These are phyloP conservation scores for Penicillium sp. DNA, from an alignment of 2,329 filamentous ascomycete species.

Conservation along the genomic window DNA sequence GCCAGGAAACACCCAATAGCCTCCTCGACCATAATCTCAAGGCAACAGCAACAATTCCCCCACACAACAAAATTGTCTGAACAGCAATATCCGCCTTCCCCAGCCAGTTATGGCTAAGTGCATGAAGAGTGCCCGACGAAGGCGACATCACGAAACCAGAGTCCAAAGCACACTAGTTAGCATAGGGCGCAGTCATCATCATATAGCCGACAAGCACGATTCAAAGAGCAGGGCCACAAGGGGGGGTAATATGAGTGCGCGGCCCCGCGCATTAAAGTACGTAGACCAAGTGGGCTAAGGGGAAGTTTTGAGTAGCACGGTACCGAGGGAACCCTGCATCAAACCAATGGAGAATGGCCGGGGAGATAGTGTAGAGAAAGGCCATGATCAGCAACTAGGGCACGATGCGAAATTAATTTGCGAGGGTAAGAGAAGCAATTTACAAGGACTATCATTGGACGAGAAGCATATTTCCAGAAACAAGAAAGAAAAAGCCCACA, in stretches of 20 bases:
- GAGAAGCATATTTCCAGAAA: not conserved
- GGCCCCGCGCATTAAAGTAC: constrained; percentile 7
- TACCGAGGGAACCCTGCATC: constrained; percentile 1
- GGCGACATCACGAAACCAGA: constrained; percentile 10
- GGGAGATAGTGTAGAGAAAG: constrained; percentile 1
- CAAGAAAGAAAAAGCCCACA: not conserved
- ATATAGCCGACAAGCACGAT: not conserved
- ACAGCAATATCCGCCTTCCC: constrained; percentile 21
- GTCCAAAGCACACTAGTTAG: not conserved
- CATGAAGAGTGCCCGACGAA: constrained; percentile 9
- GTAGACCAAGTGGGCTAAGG: not conserved
- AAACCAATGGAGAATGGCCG: not conserved
- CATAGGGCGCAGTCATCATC: not conserved
- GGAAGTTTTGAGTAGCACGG: not conserved
- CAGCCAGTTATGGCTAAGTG: constrained; percentile 21
- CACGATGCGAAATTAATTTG: not conserved
- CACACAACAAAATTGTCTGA: constrained; percentile 15
- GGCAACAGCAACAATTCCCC: constrained; percentile 11
- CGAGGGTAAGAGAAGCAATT: not conserved
- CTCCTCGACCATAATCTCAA: constrained; percentile 20
- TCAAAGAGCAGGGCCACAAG: not conserved
- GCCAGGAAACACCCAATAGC: constrained; percentile 7
- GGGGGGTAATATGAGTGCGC: not conserved
- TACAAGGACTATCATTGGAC: not conserved
- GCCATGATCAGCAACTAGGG: not conserved